A percentile compares a stretch with the other conserved stretches of the same genome.
Evolutionary conservation across 75 land plant genomes (phyloP).

Genomic region (Isoetes taiwanensis): DNA sequence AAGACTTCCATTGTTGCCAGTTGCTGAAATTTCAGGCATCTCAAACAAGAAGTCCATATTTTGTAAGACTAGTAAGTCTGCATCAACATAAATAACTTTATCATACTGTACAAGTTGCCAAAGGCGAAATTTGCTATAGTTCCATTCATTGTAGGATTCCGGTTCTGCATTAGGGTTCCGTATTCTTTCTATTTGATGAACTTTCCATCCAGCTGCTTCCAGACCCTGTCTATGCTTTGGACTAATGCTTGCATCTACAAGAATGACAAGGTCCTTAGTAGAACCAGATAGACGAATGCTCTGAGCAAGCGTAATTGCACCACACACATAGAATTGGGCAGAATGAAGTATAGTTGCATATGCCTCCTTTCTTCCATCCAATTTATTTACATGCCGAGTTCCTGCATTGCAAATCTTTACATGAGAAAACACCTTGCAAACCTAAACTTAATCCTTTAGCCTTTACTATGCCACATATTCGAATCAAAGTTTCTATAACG

Average conservation of each 20-base stretch:
- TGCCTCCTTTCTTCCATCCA: conserved; percentile 34
- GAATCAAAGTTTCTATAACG: no score
- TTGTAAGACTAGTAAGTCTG: conserved; percentile 45
- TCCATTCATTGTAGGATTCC: conserved; percentile 84
- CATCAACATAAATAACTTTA: conserved; percentile 63
- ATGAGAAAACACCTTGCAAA: no score
- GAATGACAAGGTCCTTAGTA: conserved; percentile 62
- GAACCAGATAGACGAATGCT: conserved; percentile 79
- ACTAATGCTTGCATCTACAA: conserved; percentile 60
- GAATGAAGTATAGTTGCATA: conserved; percentile 88
- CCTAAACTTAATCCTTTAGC: no score
- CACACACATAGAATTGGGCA: conserved; percentile 68
- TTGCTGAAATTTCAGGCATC: conserved; percentile 58
- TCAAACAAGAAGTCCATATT: conserved; percentile 57
- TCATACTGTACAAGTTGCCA: conserved; percentile 61
- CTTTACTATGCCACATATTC: no score
- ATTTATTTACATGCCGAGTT: conserved; percentile 1
- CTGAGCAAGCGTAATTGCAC: conserved; percentile 76
- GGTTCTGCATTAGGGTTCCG: conserved; percentile 73
- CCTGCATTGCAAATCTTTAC: conserved; percentile 18
- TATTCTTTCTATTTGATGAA: conserved; percentile 52
- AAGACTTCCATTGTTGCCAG: conserved; percentile 41
- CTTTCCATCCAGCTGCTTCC: conserved; percentile 71
- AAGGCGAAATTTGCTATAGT: conserved; percentile 70
- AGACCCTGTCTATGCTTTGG: conserved; percentile 50